Base-by-base conservation (phyloP, 2,329 filamentous ascomycete genomes). In the Penicillium sp. region DNA sequence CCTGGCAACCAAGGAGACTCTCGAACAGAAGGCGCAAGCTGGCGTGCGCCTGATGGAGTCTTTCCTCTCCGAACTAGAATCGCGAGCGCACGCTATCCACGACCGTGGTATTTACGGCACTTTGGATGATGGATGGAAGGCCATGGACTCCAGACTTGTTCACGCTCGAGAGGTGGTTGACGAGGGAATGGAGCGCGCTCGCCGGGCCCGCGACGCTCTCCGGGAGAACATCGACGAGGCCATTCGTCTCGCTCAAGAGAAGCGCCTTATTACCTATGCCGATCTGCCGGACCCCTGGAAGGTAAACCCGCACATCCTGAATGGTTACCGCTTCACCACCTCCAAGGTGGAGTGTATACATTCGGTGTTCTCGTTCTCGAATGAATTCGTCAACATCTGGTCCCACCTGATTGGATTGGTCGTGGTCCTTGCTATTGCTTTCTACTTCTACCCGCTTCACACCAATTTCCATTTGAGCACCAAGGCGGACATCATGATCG, bases 361-460 rank as follows among this genome's bases (percentile, higher is more conserved):
- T 55, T 97, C 93, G 25, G 87, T 92, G 64, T 93, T 97, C 72
- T 85, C 87, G 64, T 81, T 95, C 60, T 96, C 92, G 65, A 99
- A 99, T 78, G 95, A 99, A 79, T 86, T 90, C 43, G 89, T 98
- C 81, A 99, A 99, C 79, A 99, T 99, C 73, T 99, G 95, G 95
- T 94, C 93, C 1, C 95, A 99, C 75, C 87, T 90, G 13, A 84
- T 99, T 33, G 95, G 95, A 19, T 84, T 98, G n/a, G 73, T 98
- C 35, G 83, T 97, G 64, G 91, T 99, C 51, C 84, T 98, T 40
- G 83, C 92, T 13, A 85, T 98, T 46, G 95, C 95, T 59, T 94
- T 99, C 69, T 97, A 97, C 81, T 96, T 97, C 77, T 99, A 99
- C 77, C 95, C 95, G 0, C 87, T 88, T 53, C 93, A 91, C 66